Evolutionary conservation across 768 basidiomycete species (phyloP), one percentile per base, ranked within the genome.

Genomic region (Tylopilus plumbeoviolaceoides): DNA sequence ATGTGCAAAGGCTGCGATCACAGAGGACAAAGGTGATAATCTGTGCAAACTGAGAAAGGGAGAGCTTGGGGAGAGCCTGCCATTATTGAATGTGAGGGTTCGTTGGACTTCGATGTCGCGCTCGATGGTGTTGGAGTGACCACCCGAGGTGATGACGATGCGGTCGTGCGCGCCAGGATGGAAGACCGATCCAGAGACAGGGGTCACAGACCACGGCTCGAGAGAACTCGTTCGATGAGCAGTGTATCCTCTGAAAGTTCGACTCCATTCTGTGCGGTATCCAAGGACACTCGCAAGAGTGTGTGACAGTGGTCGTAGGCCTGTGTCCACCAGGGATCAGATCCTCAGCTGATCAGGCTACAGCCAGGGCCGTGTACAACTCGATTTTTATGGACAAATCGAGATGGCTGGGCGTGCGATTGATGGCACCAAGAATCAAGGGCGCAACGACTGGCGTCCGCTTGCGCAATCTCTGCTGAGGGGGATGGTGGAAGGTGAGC

Each of bases 221-320:
- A 58, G n/a, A 63, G 51, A 17, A 63, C 49, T 3, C 62, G 58
- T 45, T 63, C 61, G 5, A 63, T 28, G 17, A 63, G 48, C 1
- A 60, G 14, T 0, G 44, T 43, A 4, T 58, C 52, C 10, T 25
- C 12, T 5, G 31, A 4, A 1, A 5, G 7, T 30, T 30, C 0
- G 12, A 1, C 28, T 7, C 20, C 30, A 7, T 30, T 8, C 2
- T 5, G 10, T 1, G 5, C 3, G 4, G 53, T 36, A 2, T 2
- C 41, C 30, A 52, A 3, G 9, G 11, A 48, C 4, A 55, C 45
- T 1, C 55, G 55, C 7, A 63, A 31, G 0, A 63, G 14, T 1
- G 61, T 51, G 14, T 63, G 53, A 12, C 35, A 23, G 12, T 63
- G 58, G 1, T 62, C 53, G 4, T 31, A 41, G 1, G 44, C 33